Evolutionary conservation across 1,139 yeast species (phyloP).

Genomic region (Geotrichum carabidarum): DNA sequence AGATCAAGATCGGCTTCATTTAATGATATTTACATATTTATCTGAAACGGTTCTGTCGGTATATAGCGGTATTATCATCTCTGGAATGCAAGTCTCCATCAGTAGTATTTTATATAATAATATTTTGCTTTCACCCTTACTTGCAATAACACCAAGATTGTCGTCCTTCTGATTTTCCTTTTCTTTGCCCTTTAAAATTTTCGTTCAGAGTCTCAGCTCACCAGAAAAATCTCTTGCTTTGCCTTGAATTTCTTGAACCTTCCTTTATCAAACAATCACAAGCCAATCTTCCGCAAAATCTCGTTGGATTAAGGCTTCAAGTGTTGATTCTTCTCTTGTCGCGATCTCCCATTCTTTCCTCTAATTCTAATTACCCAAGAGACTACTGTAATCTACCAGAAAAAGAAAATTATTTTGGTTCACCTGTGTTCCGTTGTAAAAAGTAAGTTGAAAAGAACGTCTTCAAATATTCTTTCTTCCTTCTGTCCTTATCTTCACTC

Average conservation of each 20-base stretch:
- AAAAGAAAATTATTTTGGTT: neutral
- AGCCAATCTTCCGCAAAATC: too few species aligned
- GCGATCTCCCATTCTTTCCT: neutral
- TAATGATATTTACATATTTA: neutral
- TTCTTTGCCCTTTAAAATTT: too few species aligned
- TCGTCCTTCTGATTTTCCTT: too few species aligned
- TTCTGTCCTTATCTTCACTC: neutral
- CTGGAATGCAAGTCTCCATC: neutral
- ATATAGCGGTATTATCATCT: neutral
- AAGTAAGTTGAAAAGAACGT: neutral
- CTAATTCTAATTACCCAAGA: neutral
- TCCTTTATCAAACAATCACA: too few species aligned
- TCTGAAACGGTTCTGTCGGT: neutral
- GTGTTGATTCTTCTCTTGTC: too few species aligned
- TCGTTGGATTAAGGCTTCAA: too few species aligned
- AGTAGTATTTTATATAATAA: neutral
- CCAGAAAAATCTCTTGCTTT: too few species aligned
- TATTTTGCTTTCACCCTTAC: neutral
- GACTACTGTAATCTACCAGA: neutral
- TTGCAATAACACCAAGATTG: too few species aligned
- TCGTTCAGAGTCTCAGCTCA: too few species aligned
- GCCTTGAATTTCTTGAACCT: too few species aligned
- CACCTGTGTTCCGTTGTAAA: neutral
- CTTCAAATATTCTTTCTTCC: neutral
- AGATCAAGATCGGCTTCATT: too few species aligned